A percentile compares a stretch with the other conserved stretches of the same genome.
Conservation (phyloP, 768 basidiomycete species). For the Coprinellus aureogranulatus region DNA sequence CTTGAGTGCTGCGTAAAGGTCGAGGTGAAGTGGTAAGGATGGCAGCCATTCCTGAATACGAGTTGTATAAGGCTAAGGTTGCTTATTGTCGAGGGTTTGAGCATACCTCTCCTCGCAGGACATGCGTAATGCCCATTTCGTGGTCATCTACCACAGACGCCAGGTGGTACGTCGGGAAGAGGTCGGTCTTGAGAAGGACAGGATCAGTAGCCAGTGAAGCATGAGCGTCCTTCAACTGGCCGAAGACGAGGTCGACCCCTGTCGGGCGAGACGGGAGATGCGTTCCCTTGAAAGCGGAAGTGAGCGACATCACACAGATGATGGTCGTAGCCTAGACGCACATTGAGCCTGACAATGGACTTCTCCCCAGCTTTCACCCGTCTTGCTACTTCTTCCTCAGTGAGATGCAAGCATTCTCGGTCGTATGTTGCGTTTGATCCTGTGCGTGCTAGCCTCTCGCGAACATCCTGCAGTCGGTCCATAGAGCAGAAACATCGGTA, state of each 20-base stretch:
- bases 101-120: slow-evolving; percentile 85
- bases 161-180: slow-evolving; percentile 94
- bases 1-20: slow-evolving; percentile 78
- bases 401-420: slow-evolving; percentile 80
- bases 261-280: slow-evolving; percentile 50
- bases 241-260: slow-evolving; percentile 73
- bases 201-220: slow-evolving; percentile 85
- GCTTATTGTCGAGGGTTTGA: neutral
- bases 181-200: slow-evolving; percentile 86
- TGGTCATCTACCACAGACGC: slow-evolving; percentile 96
- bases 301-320: neutral
- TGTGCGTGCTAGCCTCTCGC: slow-evolving; percentile 64
- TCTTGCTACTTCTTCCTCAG: slow-evolving; percentile 80
- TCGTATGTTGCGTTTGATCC: slow-evolving; percentile 87
- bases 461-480: slow-evolving; percentile 63
- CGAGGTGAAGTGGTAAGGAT: slow-evolving; percentile 87
- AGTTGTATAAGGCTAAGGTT: neutral
- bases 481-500: slow-evolving; percentile 94
- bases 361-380: slow-evolving; percentile 73
- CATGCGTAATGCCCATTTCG: slow-evolving; percentile 94
- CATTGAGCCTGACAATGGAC: slow-evolving; percentile 85
- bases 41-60: slow-evolving; percentile 88
- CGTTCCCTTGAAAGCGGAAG: slow-evolving; percentile 45
- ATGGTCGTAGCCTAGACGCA: slow-evolving; percentile 34
- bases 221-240: slow-evolving; percentile 68